Evolutionary conservation across 1,284 basidiomycete genomes (phyloP), one percentile per base, ranked within the genome.

Genomic region (Moesziomyces globuligerus): DNA sequence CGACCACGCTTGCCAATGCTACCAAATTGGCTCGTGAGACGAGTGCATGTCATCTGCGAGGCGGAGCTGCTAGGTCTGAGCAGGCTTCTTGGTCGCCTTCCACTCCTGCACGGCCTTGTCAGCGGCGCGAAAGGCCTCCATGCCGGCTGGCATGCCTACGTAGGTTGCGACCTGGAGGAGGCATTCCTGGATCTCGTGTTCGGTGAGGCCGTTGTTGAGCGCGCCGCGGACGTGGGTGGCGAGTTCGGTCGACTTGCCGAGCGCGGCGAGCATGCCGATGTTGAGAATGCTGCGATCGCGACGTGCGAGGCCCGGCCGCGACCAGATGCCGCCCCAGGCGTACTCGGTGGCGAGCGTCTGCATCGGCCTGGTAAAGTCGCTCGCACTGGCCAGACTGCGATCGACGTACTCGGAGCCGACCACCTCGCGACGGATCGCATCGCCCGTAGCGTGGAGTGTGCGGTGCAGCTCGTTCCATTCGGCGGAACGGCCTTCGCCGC

Each of bases 101-200:
- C 69, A 72, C 44, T 72, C 64, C n/a, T 64, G 47, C 2, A 68
- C 57, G 23, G 57, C 69, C 46, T 54, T 62, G n/a, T 72, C 69
- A 3, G 65, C 69, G 8, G 57, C 60, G 21, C 69, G 32, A 45
- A 59, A 65, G 9, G 58, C 48, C 29, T 72, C 69, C 64, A 72
- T 49, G 2, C 59, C 62, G 7, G 69, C 69, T 10, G 69, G 69
- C 57, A 68, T 68, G 3, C 69, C 69, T 4, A 62, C 64, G 29
- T 72, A 72, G 20, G 53, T 56, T 23, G 62, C 52, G 11, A 72
- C 69, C 17, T 67, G 62, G 3, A 72, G 54, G 43, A 72, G 43
- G 38, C 64, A 60, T 37, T 72, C 70, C 25, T 59, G 52, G 5
- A 72, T 34, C 48, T 72, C 62, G 25, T 25, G 18, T 41, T 59